These are phyloP conservation scores for Metschnikowia koreensis DNA, from an alignment of 805 yeast species.

Conservation along the genomic window DNA sequence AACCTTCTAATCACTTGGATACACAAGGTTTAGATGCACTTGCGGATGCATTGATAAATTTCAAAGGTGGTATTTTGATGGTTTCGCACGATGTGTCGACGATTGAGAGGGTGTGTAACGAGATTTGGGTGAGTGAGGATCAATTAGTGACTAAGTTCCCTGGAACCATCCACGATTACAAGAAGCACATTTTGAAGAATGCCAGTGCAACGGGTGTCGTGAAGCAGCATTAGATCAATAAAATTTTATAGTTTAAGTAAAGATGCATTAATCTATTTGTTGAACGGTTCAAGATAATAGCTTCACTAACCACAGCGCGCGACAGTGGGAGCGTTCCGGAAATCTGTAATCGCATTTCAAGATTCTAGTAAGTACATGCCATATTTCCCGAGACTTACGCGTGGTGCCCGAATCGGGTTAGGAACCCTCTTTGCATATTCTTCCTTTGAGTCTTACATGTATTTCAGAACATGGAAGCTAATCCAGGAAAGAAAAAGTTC, in stretches of 20 bases:
- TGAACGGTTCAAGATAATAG: neutral
- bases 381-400: slow-evolving; percentile 16
- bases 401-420: slow-evolving; percentile 38
- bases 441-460: slow-evolving; percentile 62
- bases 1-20: slow-evolving; percentile 98
- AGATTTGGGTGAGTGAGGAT: slow-evolving; percentile 92
- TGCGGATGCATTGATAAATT: slow-evolving; percentile 80
- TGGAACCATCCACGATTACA: slow-evolving; percentile 86
- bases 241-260: neutral
- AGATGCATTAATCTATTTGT: neutral
- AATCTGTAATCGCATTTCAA: neutral
- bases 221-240: slow-evolving; percentile 57
- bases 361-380: slow-evolving; percentile 1
- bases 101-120: slow-evolving; percentile 84
- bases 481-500: slow-evolving; percentile 33
- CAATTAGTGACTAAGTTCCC: slow-evolving; percentile 74
- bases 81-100: slow-evolving; percentile 96
- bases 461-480: slow-evolving; percentile 51
- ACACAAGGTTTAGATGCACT: slow-evolving; percentile 96
- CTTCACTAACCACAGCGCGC: neutral
- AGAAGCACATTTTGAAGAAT: slow-evolving; percentile 74
- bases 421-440: slow-evolving; percentile 56
- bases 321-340: neutral
- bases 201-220: slow-evolving; percentile 90
- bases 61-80: slow-evolving; percentile 95